Base-by-base conservation (phyloP, 306 rosid species). In the Lathyrus oleraceus region DNA sequence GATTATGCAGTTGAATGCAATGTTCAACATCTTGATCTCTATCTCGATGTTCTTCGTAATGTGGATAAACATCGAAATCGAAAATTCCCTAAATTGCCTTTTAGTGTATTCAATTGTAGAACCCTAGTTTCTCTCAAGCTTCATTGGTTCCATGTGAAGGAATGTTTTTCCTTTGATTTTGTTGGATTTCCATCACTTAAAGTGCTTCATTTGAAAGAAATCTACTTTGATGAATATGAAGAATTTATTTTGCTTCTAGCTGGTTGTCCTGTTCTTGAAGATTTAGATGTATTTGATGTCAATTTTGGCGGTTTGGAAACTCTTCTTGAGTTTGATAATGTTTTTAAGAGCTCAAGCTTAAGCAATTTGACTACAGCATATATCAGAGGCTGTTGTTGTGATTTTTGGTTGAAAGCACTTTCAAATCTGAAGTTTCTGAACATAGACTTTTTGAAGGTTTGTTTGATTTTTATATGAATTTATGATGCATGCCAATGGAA, bases 51-150 rank as follows among this genome's bases (percentile, higher is more conserved):
- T 47, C 21, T 47, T 47, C 10, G 4, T 6, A 1, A 7, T 1
- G 39, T 6, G 10, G 36, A 2, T 23, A 8, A 11, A 0, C 1
- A 4, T 10, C 4, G 3, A 28, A 14, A 4, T 10, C 4, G 3
- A 28, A 14, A 4, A 1, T 2, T 0, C 2, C 44, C 44, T 8
- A 4, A 8, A 6, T 32, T 59, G 13, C 65, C 65, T 3, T 9
- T 59, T 28, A 59, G 43, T 4, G 3, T 63, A 21, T 10, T 73
- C 21, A 38, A 0, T 1, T 15, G 56, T 51, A 27, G 1, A 16
- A 73, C 54, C 9, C 16, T 73, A 4, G 70, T 40, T 8, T 23
- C 54, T 73, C 60, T 73, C 2, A 53, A 63, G 42, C 20, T 73
- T 61, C 11, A 0, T 14, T 17, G 20, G 1, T 13, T 60, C 0